Conservation (phyloP, 225 moss, liverwort and hornwort genomes). For the Rhytidiadelphus loreus region DNA sequence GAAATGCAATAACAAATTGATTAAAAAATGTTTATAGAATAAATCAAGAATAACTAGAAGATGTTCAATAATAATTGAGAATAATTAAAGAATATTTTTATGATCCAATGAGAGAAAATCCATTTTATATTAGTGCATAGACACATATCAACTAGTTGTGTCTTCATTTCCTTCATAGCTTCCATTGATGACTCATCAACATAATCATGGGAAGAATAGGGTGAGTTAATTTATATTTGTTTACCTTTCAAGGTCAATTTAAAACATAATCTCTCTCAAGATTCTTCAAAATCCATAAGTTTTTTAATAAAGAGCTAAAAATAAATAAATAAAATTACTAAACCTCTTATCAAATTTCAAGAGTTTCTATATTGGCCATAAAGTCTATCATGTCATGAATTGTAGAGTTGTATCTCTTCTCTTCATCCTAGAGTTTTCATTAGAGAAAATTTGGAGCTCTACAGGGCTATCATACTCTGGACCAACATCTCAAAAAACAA, state of each 20-base stretch:
- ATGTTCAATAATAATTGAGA: too few species aligned
- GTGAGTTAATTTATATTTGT: not conserved
- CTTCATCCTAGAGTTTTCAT: too few species aligned
- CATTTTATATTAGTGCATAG: not conserved
- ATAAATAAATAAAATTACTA: not conserved
- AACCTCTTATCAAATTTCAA: not conserved
- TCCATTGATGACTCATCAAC: not conserved
- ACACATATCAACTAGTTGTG: accelerated
- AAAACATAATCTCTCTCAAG: too few species aligned
- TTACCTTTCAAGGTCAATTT: accelerated
- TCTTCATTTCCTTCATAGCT: not conserved
- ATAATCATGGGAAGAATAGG: not conserved
- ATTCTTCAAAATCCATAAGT: too few species aligned
- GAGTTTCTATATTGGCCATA: not conserved
- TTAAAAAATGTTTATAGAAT: not conserved
- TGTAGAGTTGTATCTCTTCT: too few species aligned
- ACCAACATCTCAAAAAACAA: too few species aligned
- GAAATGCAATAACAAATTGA: not conserved
- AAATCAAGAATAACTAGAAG: too few species aligned
- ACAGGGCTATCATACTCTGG: too few species aligned
- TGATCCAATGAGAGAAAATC: not conserved
- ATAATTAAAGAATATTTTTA: too few species aligned
- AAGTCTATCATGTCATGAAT: too few species aligned
- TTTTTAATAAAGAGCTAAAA: too few species aligned
- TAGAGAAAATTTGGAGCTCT: too few species aligned